A percentile compares a stretch with the other conserved stretches of the same genome.
Evolutionary conservation across 2,329 filamentous ascomycete species (phyloP).

Genomic region (Peltaster fructicola): DNA sequence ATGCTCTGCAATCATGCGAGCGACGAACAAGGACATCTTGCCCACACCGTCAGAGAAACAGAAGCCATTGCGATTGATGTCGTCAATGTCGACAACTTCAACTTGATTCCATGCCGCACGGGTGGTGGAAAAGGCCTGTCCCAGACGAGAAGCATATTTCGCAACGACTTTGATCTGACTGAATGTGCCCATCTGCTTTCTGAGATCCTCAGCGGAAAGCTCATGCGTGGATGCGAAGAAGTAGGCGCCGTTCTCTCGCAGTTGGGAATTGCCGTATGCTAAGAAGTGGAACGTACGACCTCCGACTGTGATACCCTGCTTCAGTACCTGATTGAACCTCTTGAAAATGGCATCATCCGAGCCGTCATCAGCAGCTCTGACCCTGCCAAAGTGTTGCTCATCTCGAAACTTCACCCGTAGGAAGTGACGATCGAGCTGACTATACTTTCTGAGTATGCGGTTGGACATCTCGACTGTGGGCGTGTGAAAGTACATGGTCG

Average conservation of each 20-base stretch:
- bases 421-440: conserved; percentile 56
- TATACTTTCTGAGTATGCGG: conserved; percentile 60
- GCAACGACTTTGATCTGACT: conserved; percentile 65
- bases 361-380: conserved; percentile 17
- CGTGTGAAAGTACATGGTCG: conserved; percentile 58
- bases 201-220: conserved; percentile 57
- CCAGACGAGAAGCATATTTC: conserved; percentile 74
- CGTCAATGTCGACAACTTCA: conserved; percentile 40
- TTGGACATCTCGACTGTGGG: conserved; percentile 78
- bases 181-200: conserved; percentile 75
- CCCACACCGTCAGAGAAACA: conserved; percentile 87
- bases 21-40: conserved; percentile 67
- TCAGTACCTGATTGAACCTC: conserved; percentile 52
- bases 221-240: conserved; percentile 64
- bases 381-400: conserved; percentile 40
- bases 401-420: conserved; percentile 80
- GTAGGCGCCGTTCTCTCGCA: conserved; percentile 79
- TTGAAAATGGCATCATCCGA: conserved; percentile 41
- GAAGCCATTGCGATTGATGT: conserved; percentile 50
- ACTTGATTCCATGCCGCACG: conserved; percentile 49
- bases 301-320: conserved; percentile 65
- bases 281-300: conserved; percentile 74
- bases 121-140: conserved; percentile 93
- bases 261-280: conserved; percentile 88
- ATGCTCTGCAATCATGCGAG: conserved; percentile 54